Evolutionary conservation across 345 rosid genomes (phyloP), one percentile per base, ranked within the genome.

Genomic region (Adansonia digitata): DNA sequence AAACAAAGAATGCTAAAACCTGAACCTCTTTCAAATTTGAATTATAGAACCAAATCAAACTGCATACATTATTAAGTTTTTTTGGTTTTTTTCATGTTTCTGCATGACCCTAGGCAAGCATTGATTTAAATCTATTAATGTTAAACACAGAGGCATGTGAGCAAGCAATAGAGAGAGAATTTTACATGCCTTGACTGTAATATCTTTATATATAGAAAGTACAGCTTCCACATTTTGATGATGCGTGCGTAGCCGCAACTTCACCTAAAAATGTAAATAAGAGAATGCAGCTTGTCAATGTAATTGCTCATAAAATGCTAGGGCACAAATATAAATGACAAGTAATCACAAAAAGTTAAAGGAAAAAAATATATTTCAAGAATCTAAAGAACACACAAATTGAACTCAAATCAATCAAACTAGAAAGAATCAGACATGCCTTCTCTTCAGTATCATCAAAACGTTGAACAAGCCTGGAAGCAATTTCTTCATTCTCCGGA

Each of bases 401-500:
- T 22, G 3, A 6, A 27, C 52, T n/a, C 18, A 39, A 76, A 70
- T 27, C 10, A 40, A 42, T 48, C 37, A 55, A 71, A 40, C 46
- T 20, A 62, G 5, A 73, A 27, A 59, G 45, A 56, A 65, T 37
- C 52, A 46, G 39, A 81, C 84, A 74, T 86, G 84, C 98, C 98
- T 91, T 94, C 73, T 94, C 98, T 84, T 88, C 93, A 0, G 98
- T 94, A 81, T 94, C 98, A 81, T 94, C 98, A 79, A 94, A 92
- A 48, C 97, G 89, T 80, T 91, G 97, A 48, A 96, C 89, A 49
- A 92, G 88, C 74, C 98, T 88, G 29, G 90, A 89, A 62, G 97
- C 94, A 14, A 94, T 88, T 85, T 90, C 97, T 80, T 90, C 87
- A 1, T 84, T 90, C 84, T 92, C 98, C 0, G 98, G 98, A 22